Evolutionary conservation across 257 asterid genomes (phyloP), one percentile per base, ranked within the genome.

Genomic region (Striga asiatica): DNA sequence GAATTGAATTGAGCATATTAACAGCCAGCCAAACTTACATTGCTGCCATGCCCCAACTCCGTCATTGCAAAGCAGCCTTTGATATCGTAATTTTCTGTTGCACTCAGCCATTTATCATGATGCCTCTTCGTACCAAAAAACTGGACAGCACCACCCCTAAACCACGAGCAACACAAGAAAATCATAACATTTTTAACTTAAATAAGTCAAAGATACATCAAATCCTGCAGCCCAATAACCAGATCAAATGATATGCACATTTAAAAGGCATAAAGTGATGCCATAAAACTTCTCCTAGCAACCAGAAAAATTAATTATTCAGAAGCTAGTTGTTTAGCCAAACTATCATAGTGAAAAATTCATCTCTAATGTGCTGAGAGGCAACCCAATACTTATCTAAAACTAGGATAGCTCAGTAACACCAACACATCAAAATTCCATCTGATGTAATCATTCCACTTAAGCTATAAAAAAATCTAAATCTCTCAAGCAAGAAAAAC

Each of bases 41-140:
- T 92, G 69, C 98, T 92, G 77, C 98, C 98, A 79, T 92, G 98
- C 29, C 98, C 98, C 75, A 88, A 79, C 76, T 92, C 98, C 24
- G 98, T 92, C 97, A 92, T 92, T 31, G 98, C 70, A 66, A 92
- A 92, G 78, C 98, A 88, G 20, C 97, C 93, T 64, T 80, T 88
- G 22, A 88, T 54, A 62, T 46, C 48, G 56, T 80, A 92, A 59
- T 82, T 76, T 54, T 88, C 97, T 1, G 95, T 77, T 47, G 81
- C 84, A 47, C 56, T 70, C 62, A 92, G 67, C 98, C 98, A 92
- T 72, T 76, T 80, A 62, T 84, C 95, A 47, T 88, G 98, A 72
- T 92, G 98, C 45, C 93, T 71, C 65, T 82, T 79, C 19, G 98
- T 82, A 60, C 98, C 98, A 50, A 88, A 88, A 71, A 84, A 92